These are phyloP conservation scores for Lachnellula subtilissima DNA, from an alignment of 2,329 filamentous ascomycete species.

Conservation along the genomic window DNA sequence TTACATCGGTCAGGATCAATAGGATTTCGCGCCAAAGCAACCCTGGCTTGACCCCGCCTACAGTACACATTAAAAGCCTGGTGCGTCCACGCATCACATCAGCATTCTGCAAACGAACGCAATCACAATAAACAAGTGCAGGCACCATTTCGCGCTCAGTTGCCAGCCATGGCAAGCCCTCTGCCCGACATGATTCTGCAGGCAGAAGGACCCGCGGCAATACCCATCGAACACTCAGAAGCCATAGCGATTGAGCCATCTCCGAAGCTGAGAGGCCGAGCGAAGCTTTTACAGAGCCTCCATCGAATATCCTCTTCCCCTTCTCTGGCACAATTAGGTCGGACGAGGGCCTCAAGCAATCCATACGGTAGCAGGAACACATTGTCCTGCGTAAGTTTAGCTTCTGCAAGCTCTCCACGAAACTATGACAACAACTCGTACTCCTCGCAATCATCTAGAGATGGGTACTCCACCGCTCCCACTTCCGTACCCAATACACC, in stretches of 20 bases:
- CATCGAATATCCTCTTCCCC: slow-evolving; percentile 34
- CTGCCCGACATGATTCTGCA: slow-evolving; percentile 20
- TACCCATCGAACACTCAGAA: slow-evolving; percentile 23
- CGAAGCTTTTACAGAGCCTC: slow-evolving; percentile 28
- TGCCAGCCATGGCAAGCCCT: slow-evolving; percentile 19
- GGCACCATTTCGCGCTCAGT: not conserved
- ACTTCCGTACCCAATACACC: slow-evolving; percentile 26
- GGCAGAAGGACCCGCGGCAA: slow-evolving; percentile 8
- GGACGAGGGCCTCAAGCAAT: slow-evolving; percentile 28
- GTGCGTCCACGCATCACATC: not conserved
- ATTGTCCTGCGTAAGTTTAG: slow-evolving; percentile 30
- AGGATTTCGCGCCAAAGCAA: no score
- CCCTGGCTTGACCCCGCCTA: not conserved
- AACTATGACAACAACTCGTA: slow-evolving; percentile 25
- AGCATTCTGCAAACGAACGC: not conserved
- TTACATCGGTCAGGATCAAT: no score
- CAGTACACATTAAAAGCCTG: not conserved
- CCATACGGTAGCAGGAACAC: slow-evolving; percentile 28
- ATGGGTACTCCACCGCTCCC: slow-evolving; percentile 29
- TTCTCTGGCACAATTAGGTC: slow-evolving; percentile 27
- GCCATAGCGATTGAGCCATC: slow-evolving; percentile 25
- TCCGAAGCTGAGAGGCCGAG: slow-evolving; percentile 28
- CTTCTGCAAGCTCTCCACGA: slow-evolving; percentile 22
- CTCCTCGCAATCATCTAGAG: slow-evolving; percentile 20
- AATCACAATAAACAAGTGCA: not conserved